Percentiles rank a stretch among this genome's conserved stretches.
These are phyloP conservation scores for Agapanthus africanus DNA, from an alignment of 106 monocot genomes.

Conservation along the genomic window DNA sequence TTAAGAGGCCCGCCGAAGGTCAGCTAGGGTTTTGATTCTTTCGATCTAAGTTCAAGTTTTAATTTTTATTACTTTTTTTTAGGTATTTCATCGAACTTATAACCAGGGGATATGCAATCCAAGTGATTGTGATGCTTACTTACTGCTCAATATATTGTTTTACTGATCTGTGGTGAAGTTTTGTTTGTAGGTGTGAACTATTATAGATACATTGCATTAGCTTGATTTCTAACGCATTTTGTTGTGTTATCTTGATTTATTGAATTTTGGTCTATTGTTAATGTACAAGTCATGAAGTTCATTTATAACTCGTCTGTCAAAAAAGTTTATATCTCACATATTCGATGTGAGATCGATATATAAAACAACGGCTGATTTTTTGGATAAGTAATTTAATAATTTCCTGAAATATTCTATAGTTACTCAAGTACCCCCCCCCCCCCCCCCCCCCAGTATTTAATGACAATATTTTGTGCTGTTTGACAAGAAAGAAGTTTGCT, in stretches of 20 bases:
- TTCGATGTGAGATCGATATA: too few species aligned
- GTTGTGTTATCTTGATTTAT: too few species aligned
- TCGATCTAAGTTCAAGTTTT: background rate
- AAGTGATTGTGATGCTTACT: background rate
- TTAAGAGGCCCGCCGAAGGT: slow-evolving; percentile 25
- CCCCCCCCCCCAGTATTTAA: too few species aligned
- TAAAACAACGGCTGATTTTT: too few species aligned
- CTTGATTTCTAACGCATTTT: too few species aligned
- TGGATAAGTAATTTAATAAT: too few species aligned
- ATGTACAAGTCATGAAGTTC: too few species aligned
- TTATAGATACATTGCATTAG: background rate
- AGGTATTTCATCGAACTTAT: background rate
- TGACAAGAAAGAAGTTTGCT: background rate
- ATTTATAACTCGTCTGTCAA: too few species aligned
- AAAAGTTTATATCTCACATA: too few species aligned
- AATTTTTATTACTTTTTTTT: background rate
- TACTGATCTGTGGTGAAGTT: background rate
- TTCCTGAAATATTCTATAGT: too few species aligned
- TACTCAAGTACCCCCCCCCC: too few species aligned
- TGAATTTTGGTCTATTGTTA: too few species aligned
- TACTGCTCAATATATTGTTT: background rate
- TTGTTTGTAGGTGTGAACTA: background rate
- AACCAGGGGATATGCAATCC: background rate
- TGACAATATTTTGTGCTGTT: background rate
- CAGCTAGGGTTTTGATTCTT: background rate